Percentiles rank a stretch among this genome's conserved stretches.
Evolutionary conservation across 2,329 filamentous ascomycete species (phyloP).

Genomic region (Clarireedia homoeocarpa): DNA sequence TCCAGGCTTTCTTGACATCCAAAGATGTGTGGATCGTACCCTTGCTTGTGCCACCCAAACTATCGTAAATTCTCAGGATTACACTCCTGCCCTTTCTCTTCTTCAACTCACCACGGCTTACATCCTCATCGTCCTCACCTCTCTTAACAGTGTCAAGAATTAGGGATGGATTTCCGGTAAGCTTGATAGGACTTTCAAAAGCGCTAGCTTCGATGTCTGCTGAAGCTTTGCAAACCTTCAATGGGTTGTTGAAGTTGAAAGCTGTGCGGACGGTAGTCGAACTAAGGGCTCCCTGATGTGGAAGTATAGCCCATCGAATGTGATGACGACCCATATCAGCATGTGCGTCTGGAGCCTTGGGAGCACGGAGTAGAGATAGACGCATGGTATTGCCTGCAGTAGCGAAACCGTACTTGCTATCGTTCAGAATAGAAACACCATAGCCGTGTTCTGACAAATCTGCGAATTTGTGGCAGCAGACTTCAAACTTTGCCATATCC

Average conservation of each 20-base stretch:
- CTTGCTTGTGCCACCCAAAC: conserved; percentile 70
- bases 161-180: conserved; percentile 60
- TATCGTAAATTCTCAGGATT: conserved; percentile 81
- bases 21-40: conserved; percentile 61
- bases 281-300: conserved; percentile 67
- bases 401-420: conserved; percentile 94
- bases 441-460: conserved; percentile 84
- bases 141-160: conserved; percentile 88
- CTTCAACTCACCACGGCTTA: conserved; percentile 54
- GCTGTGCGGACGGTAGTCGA: conserved; percentile 71
- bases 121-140: conserved; percentile 78
- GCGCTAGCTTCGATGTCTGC: conserved; percentile 37
- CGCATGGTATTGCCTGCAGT: conserved; percentile 86
- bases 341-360: conserved; percentile 87
- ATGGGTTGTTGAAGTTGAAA: conserved; percentile 83
- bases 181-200: conserved; percentile 48
- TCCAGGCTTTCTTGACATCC: conserved; percentile 68
- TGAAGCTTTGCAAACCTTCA: conserved; percentile 44
- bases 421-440: conserved; percentile 87
- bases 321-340: conserved; percentile 88
- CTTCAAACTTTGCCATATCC: conserved; percentile 98
- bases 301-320: conserved; percentile 86
- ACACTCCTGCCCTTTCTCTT: conserved; percentile 67
- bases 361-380: conserved; percentile 73
- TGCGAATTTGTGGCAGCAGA: conserved; percentile 91